Evolutionary conservation across 305 asterid species (phyloP), one percentile per base, ranked within the genome.

Genomic region (Rubia tinctorum): DNA sequence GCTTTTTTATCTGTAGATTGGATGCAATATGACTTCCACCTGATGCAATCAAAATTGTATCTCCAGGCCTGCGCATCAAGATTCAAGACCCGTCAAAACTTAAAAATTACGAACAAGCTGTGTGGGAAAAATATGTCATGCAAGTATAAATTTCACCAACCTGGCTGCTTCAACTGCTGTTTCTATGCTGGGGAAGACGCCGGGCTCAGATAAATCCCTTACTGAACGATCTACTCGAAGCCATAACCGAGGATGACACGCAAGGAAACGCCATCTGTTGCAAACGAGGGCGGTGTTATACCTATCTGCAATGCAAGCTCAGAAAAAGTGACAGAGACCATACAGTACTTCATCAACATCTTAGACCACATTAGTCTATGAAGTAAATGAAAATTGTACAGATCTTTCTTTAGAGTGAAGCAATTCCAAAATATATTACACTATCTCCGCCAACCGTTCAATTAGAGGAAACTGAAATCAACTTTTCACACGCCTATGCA

Each of bases 301-400:
- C 90, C 97, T 88, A 91, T 94, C 99, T 94, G 99, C 97, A 89
- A 87, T 94, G 99, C 97, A 89, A 87, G 84, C 90, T 86, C 97
- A 87, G 82, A 78, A 85, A 85, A 87, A 70, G 78, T 90, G 85
- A 87, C 84, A 81, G 84, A 81, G 20, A 81, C 77, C 73, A 61
- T 22, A 69, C 51, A 66, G 75, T 71, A 64, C 62, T 18, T 60
- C 72, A 63, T 62, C 49, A 74, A 18, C 23, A 72, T 69, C 42
- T 45, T 23, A 27, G 17, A 51, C 58, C 59, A 72, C 8, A 49
- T 25, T 44, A 75, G 12, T 34, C 18, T 23, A 63, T 66, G 39
- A 18, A 68, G 53, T 20, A 62, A 0, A n/a, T 40, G 27, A 34
- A 60, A 4, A 67, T 66, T 39, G 40, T 43, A n/a, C 6, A 13